Percentiles rank a stretch among this genome's conserved stretches.
These are phyloP conservation scores for Cytospora mali DNA, from an alignment of 2,329 filamentous ascomycete genomes.

Conservation along the genomic window DNA sequence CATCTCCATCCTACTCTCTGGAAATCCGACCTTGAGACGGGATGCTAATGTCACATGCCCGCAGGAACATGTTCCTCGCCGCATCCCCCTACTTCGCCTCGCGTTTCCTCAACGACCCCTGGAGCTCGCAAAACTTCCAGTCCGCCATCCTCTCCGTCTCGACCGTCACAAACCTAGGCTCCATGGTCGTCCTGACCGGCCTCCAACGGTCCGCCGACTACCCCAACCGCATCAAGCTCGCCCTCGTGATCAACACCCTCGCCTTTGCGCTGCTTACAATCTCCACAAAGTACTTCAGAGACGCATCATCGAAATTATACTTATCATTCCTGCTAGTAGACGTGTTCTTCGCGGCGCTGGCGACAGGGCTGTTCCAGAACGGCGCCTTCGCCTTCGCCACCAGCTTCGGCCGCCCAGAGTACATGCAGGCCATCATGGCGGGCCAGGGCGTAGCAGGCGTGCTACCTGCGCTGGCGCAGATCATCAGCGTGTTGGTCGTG, in stretches of 20 bases:
- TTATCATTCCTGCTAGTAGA: conserved; percentile 80
- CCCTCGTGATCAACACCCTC: conserved; percentile 75
- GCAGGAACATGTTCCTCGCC: conserved; percentile 97
- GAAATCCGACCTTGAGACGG: background rate
- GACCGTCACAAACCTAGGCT: conserved; percentile 77
- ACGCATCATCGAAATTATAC: conserved; percentile 66
- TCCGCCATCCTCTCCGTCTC: conserved; percentile 86
- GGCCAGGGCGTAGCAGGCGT: conserved; percentile 93
- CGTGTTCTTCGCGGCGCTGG: conserved; percentile 77
- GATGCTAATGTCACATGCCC: background rate
- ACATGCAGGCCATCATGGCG: conserved; percentile 95
- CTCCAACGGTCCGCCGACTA: conserved; percentile 85
- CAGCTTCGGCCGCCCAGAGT: conserved; percentile 81
- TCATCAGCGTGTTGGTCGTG: conserved; percentile 75
- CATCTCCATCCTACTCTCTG: conserved; percentile 14
- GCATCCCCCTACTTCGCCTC: conserved; percentile 90
- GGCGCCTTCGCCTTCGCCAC: conserved; percentile 90
- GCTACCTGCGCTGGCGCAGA: conserved; percentile 83
- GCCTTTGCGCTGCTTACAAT: conserved; percentile 78
- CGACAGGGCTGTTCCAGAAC: conserved; percentile 87
- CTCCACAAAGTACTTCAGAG: conserved; percentile 72
- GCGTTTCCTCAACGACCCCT: conserved; percentile 72
- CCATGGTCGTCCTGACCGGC: conserved; percentile 76
- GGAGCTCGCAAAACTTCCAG: conserved; percentile 82
- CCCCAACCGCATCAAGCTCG: conserved; percentile 78